Evolutionary conservation across 352 stramenopile species (phyloP).

Genomic region (Phytopythium ostracodes): DNA sequence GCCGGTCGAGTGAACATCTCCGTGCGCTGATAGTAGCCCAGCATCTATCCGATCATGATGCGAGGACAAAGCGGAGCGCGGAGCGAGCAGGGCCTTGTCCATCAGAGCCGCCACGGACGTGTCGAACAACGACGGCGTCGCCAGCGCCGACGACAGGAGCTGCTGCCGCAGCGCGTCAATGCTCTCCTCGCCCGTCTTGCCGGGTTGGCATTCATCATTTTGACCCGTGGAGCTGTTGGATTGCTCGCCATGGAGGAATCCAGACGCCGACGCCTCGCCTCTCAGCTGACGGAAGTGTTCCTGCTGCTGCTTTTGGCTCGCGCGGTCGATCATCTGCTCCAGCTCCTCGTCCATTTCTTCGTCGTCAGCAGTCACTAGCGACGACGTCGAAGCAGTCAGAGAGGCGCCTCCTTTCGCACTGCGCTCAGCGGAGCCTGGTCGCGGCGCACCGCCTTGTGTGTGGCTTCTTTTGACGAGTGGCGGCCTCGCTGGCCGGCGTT

Average conservation of each 20-base stretch:
- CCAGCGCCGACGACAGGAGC: slow-evolving; percentile 17
- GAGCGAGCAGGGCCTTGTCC: slow-evolving; percentile 42
- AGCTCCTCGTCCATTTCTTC: slow-evolving; percentile 72
- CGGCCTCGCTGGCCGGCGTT: background rate
- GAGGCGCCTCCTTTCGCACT: background rate
- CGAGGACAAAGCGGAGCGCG: slow-evolving; percentile 22
- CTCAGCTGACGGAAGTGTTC: slow-evolving; percentile 13
- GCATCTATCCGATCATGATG: background rate
- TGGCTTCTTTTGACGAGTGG: background rate
- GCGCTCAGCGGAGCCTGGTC: background rate
- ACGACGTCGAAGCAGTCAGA: slow-evolving; percentile 27
- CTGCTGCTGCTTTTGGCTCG: slow-evolving; percentile 28
- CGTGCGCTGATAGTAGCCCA: background rate
- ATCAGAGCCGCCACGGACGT: slow-evolving; percentile 46
- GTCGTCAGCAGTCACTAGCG: slow-evolving; percentile 32
- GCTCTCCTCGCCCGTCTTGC: background rate
- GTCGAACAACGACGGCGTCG: slow-evolving; percentile 24
- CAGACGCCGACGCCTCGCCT: background rate
- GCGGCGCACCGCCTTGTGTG: too few species aligned
- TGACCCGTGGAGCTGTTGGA: too few species aligned
- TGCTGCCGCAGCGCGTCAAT: slow-evolving; percentile 26
- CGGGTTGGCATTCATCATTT: background rate
- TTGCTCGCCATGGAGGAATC: background rate
- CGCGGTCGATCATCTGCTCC: slow-evolving; percentile 63
- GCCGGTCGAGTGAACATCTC: background rate